Conservation (phyloP, 2,329 filamentous ascomycete genomes). For the Phialemonium atrogriseum region DNA sequence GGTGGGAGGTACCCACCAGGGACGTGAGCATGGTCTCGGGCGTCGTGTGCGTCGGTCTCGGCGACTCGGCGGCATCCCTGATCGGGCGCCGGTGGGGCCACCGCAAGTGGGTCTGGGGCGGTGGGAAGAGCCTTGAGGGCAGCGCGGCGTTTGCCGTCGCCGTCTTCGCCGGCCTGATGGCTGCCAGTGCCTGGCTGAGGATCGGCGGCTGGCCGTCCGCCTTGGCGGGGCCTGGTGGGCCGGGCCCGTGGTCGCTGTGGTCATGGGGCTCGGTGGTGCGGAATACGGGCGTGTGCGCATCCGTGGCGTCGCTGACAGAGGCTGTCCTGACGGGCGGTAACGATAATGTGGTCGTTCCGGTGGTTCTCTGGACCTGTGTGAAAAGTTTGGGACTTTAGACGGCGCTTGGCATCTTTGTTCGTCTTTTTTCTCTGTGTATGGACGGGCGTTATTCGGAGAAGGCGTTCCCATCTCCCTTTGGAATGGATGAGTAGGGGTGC, state of each 20-base stretch:
- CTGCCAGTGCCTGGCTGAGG: slow-evolving; percentile 65
- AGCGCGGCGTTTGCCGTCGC: slow-evolving; percentile 72
- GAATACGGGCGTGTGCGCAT: slow-evolving; percentile 66
- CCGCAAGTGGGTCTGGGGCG: slow-evolving; percentile 92
- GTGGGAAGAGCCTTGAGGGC: slow-evolving; percentile 91
- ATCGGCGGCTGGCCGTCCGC: slow-evolving; percentile 63
- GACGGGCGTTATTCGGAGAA: no score
- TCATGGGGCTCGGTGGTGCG: slow-evolving; percentile 59
- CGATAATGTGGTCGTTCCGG: slow-evolving; percentile 94
- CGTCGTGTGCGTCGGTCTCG: slow-evolving; percentile 89
- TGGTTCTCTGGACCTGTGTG: slow-evolving; percentile 87
- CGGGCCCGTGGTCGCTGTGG: neutral
- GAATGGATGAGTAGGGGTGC: no score
- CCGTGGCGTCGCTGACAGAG: slow-evolving; percentile 82
- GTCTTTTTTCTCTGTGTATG: no score
- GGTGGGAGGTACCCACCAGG: slow-evolving; percentile 67
- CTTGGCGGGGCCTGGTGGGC: slow-evolving; percentile 3
- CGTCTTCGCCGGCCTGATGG: slow-evolving; percentile 65
- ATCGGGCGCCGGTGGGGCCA: slow-evolving; percentile 81
- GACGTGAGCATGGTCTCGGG: slow-evolving; percentile 89
- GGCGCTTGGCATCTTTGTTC: no score
- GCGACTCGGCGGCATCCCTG: slow-evolving; percentile 86
- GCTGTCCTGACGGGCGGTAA: slow-evolving; percentile 94
- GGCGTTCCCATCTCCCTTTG: no score
- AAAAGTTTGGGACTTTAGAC: slow-evolving; percentile 59